Percentiles rank a stretch among this genome's conserved stretches.
phyloP scores from a whole-genome alignment of 2,329 filamentous ascomycete species.

The Coniochaeta sp. region DNA sequence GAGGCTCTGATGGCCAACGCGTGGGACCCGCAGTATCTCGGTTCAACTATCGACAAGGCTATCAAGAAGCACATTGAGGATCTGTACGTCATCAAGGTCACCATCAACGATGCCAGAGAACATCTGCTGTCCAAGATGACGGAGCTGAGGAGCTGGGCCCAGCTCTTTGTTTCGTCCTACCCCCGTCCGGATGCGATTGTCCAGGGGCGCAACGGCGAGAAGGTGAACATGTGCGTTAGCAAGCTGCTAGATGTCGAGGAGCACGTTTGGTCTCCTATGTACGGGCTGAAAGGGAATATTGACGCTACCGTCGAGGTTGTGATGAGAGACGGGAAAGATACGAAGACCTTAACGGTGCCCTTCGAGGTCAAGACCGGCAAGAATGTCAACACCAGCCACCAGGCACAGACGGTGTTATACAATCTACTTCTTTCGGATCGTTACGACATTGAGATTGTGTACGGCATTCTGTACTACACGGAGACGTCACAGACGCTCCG shows the following conservation, averaged over 20 bases:
- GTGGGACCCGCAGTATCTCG: conserved; percentile 68
- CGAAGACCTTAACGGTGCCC: conserved; percentile 71
- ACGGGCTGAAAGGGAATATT: conserved; percentile 94
- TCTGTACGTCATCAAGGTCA: conserved; percentile 78
- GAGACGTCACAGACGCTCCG: conserved; percentile 81
- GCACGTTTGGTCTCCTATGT: conserved; percentile 97
- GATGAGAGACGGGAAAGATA: conserved; percentile 62
- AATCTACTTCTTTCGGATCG: conserved; percentile 87
- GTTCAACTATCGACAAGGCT: conserved; percentile 56
- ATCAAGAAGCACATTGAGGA: conserved; percentile 79
- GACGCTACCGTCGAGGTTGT: conserved; percentile 91
- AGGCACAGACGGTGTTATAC: conserved; percentile 91
- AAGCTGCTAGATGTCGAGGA: conserved; percentile 96
- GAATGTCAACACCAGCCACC: conserved; percentile 72
- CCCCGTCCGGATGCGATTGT: conserved; percentile 63
- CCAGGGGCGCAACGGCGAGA: conserved; percentile 70
- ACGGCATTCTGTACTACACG: conserved; percentile 91
- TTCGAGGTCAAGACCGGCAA: conserved; percentile 95
- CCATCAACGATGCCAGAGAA: conserved; percentile 63
- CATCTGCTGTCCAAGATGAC: conserved; percentile 78
- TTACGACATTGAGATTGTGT: conserved; percentile 87
- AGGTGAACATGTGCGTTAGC: conserved; percentile 75
- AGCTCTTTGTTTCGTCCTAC: conserved; percentile 64
- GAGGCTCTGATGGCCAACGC: conserved; percentile 74
- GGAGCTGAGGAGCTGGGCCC: conserved; percentile 76